Evolutionary conservation across 768 basidiomycete genomes (phyloP).

Genomic region (Amanita rimosa): DNA sequence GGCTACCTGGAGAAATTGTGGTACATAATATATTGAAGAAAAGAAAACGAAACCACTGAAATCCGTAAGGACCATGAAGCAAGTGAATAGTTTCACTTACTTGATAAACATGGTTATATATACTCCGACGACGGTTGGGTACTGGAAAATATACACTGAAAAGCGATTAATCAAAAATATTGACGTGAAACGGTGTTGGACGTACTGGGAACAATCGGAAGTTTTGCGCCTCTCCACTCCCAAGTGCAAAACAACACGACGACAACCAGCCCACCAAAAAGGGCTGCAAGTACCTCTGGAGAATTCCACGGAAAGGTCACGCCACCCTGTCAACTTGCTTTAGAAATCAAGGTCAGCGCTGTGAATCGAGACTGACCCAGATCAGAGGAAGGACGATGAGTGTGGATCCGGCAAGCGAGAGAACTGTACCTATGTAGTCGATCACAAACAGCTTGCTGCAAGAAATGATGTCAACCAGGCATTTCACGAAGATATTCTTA

Average conservation of each 20-base stretch:
- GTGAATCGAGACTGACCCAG: slow-evolving; percentile 34
- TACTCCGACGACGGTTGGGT: slow-evolving; percentile 53
- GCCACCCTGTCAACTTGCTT: slow-evolving; percentile 37
- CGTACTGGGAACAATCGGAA: slow-evolving; percentile 67
- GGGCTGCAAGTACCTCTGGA: slow-evolving; percentile 47
- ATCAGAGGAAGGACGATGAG: slow-evolving; percentile 61
- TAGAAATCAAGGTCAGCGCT: not conserved
- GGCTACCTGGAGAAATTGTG: slow-evolving; percentile 68
- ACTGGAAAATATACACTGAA: slow-evolving; percentile 65
- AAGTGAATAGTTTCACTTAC: slow-evolving; percentile 19
- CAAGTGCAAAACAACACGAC: slow-evolving; percentile 51
- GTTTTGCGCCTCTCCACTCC: slow-evolving; percentile 59
- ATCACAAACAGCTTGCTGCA: slow-evolving; percentile 50
- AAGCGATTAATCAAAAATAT: not conserved
- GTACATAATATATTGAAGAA: slow-evolving; percentile 59
- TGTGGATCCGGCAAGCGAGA: slow-evolving; percentile 51
- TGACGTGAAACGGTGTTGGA: slow-evolving; percentile 1
- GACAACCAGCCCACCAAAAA: slow-evolving; percentile 44
- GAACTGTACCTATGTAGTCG: slow-evolving; percentile 48
- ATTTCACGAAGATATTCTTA: slow-evolving; percentile 10
- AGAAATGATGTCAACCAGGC: not conserved
- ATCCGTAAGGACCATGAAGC: not conserved
- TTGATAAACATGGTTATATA: slow-evolving; percentile 64
- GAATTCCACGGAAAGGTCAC: slow-evolving; percentile 65
- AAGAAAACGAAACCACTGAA: slow-evolving; percentile 48